Percentiles rank a stretch among this genome's conserved stretches.
These are phyloP conservation scores for Lotus japonicus DNA, from an alignment of 306 rosid genomes.

Conservation along the genomic window DNA sequence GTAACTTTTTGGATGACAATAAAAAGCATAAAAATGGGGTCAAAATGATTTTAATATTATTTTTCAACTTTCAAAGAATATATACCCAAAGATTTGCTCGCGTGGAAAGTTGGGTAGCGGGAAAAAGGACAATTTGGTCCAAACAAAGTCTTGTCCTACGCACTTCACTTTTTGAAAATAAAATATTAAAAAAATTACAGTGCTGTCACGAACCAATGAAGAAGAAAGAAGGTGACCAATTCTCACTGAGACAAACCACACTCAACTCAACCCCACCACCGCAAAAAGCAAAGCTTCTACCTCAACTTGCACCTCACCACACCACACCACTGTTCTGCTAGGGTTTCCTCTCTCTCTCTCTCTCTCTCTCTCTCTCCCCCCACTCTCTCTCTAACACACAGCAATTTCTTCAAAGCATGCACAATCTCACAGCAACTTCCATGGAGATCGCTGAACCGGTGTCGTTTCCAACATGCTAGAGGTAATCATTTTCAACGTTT, in stretches of 20 bases:
- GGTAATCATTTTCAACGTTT: not conserved
- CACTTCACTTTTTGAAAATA: not conserved
- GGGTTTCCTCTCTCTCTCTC: conserved; percentile 12
- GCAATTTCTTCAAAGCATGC: too few species aligned
- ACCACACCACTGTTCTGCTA: conserved; percentile 20
- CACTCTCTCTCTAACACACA: too few species aligned
- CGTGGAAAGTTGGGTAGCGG: too few species aligned
- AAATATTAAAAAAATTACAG: not conserved
- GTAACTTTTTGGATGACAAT: too few species aligned
- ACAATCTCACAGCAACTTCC: too few species aligned
- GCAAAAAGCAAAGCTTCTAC: not conserved
- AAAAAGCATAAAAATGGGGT: too few species aligned
- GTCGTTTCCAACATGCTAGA: not conserved
- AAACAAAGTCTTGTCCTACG: not conserved
- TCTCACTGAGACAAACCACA: conserved; percentile 21
- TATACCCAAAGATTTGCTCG: too few species aligned
- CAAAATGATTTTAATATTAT: too few species aligned
- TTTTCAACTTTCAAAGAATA: too few species aligned
- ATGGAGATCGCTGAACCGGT: conserved; percentile 39
- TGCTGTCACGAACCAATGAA: conserved; percentile 47
- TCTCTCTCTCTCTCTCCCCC: not conserved
- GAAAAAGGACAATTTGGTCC: conserved; percentile 34
- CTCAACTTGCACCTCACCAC: conserved; percentile 5
- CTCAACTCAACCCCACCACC: conserved; percentile 17
- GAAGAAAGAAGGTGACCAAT: conserved; percentile 27